Base-by-base conservation (phyloP, 202 grass and related monocot genomes). In the Tripidium arundinaceum region DNA sequence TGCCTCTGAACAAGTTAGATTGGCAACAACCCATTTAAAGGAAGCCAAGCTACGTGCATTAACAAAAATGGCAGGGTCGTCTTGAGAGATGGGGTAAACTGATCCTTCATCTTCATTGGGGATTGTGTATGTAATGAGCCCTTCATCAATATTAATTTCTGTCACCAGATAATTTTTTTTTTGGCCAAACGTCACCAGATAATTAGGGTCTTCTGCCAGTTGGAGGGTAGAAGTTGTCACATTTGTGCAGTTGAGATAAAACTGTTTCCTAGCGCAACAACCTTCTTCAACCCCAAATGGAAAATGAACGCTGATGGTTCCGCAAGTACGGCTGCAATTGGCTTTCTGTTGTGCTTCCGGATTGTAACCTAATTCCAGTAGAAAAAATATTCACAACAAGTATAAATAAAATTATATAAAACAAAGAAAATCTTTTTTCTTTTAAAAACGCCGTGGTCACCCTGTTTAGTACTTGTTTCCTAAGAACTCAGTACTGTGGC, bases 201-300 rank as follows among this genome's bases (percentile, higher is more conserved):
- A n/a, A n/a, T n/a, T n/a, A n/a, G n/a, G n/a, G n/a, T n/a, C n/a
- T n/a, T 50, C 16, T 10, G 0, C 3, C 1, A 78, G 11, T 18
- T 10, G 19, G 4, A 78, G 46, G 31, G 31, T 40, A 26, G 76
- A 12, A 54, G 62, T 12, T 11, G 77, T 68, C 14, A 16, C 13
- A 27, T 40, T 57, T 19, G 46, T 68, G 46, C 77, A 79, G 63
- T 79, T 79, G 21, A 79, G 77, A 19, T 55, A 52, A 79, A 79
- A 79, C 8, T 2, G 12, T 27, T 57, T 5, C 1, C 33, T 57
- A 8, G 33, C 63, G 5, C 2, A 79, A 68, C 77, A 79, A 11
- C 63, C 77, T 18, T 79, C 77, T 68, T 79, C 77, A 15, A 79
- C 1, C 14, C 63, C 77, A 62, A 78, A 78, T 38, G 76, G 76